These are phyloP conservation scores for Aspergillus versicolor DNA, from an alignment of 2,329 filamentous ascomycete genomes.

Conservation along the genomic window DNA sequence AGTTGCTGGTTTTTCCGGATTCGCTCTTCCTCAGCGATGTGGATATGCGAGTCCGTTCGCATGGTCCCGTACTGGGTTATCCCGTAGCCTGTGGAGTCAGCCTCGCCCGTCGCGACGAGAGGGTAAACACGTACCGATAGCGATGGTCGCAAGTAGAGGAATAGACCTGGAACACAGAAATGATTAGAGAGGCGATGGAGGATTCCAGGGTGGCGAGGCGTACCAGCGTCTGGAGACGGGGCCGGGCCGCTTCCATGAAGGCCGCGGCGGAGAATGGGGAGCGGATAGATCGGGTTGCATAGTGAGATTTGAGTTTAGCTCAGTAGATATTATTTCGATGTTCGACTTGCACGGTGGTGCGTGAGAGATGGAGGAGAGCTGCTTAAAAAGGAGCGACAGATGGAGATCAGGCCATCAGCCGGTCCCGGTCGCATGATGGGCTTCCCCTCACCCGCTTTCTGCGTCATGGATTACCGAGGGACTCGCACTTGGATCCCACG, in stretches of 20 bases:
- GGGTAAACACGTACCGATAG: slow-evolving; percentile 15
- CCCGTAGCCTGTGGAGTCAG: slow-evolving; percentile 17
- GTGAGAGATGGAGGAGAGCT: neutral
- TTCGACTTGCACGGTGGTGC: neutral
- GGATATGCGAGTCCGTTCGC: neutral
- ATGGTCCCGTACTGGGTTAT: slow-evolving; percentile 11
- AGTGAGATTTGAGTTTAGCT: slow-evolving; percentile 2
- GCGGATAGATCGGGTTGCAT: slow-evolving; percentile 10
- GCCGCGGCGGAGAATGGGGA: slow-evolving; percentile 7
- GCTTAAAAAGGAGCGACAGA: neutral
- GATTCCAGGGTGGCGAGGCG: neutral
- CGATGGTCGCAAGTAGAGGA: slow-evolving; percentile 16
- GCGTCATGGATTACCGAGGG: neutral
- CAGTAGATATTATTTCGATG: neutral
- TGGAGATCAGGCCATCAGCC: neutral
- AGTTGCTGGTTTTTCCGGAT: slow-evolving; percentile 39
- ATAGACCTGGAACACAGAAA: slow-evolving; percentile 11
- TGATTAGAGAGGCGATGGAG: neutral
- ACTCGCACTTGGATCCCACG: neutral
- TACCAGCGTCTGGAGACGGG: slow-evolving; percentile 11
- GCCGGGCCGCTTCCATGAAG: slow-evolving; percentile 14
- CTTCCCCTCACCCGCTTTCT: neutral
- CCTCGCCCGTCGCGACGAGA: neutral
- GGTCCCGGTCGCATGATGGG: neutral
- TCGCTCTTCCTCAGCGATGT: slow-evolving; percentile 26